A percentile compares a stretch with the other conserved stretches of the same genome.
Conservation (phyloP, 1,284 basidiomycete species). For the Coriolopsis trogii region DNA sequence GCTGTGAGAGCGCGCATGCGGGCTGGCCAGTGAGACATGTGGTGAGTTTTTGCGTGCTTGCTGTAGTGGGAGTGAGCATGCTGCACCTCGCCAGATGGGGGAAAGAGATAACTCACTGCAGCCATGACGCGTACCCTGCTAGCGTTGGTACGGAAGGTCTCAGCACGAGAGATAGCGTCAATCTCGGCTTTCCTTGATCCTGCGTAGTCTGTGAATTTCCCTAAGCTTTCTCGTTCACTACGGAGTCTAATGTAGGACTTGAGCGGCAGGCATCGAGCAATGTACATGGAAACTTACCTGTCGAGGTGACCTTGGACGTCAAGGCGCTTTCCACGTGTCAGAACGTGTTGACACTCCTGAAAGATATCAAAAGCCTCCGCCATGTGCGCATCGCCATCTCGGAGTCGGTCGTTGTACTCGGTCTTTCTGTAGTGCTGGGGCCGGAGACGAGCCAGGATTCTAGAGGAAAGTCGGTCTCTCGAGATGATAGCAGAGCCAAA, state of each 20-base stretch:
- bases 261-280: background rate
- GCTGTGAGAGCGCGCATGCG: background rate
- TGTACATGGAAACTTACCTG: background rate
- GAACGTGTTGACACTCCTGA: background rate
- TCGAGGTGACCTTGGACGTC: slow-evolving; percentile 1
- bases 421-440: slow-evolving; percentile 12
- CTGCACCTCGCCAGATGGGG: background rate
- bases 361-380: slow-evolving; percentile 7
- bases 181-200: slow-evolving; percentile 3
- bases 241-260: slow-evolving; percentile 1
- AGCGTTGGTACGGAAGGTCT: background rate
- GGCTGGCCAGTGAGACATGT: background rate
- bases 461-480: slow-evolving; percentile 4
- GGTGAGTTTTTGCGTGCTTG: slow-evolving; percentile 1
- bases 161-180: slow-evolving; percentile 6
- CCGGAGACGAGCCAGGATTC: slow-evolving; percentile 9
- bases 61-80: background rate
- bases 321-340: slow-evolving; percentile 1
- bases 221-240: background rate
- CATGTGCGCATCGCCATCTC: slow-evolving; percentile 7
- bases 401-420: slow-evolving; percentile 9
- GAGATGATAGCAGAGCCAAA: slow-evolving; percentile 4
- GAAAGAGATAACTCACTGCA: background rate
- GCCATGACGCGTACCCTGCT: background rate
- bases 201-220: slow-evolving; percentile 8